A percentile compares a stretch with the other conserved stretches of the same genome.
phyloP scores from a whole-genome alignment of 1,284 basidiomycete species.

The Pseudozyma tsukubaensis region DNA sequence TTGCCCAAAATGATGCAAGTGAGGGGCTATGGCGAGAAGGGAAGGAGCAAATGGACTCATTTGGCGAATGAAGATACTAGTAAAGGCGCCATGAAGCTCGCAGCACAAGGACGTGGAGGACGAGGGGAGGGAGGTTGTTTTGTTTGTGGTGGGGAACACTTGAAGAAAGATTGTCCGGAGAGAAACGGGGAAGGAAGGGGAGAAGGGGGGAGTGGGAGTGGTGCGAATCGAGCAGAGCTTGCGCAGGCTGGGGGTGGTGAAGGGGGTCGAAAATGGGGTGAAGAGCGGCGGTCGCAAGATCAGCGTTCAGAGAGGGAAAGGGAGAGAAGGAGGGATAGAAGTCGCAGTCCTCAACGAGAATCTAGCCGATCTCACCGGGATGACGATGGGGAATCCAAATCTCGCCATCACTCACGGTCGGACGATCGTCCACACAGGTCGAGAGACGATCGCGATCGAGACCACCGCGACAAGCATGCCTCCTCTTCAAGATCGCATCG shows the following conservation, averaged over 20 bases:
- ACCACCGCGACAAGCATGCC: background rate
- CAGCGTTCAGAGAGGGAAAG: background rate
- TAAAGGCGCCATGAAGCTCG: conserved; percentile 56
- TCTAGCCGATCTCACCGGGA: conserved; percentile 10
- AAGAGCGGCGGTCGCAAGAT: background rate
- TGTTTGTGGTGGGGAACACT: conserved; percentile 73
- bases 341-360: conserved; percentile 18
- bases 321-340: conserved; percentile 10
- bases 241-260: background rate
- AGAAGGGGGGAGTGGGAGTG: conserved; percentile 8
- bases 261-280: conserved; percentile 2
- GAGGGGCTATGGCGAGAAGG: conserved; percentile 91
- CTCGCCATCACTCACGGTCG: background rate
- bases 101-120: conserved; percentile 28
- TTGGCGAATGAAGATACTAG: conserved; percentile 92
- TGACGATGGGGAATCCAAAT: conserved; percentile 2
- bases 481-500: conserved; percentile 10
- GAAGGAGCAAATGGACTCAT: conserved; percentile 83
- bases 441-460: conserved; percentile 10
- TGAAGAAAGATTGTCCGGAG: conserved; percentile 67
- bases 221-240: conserved; percentile 12
- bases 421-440: conserved; percentile 1
- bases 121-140: conserved; percentile 81
- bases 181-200: conserved; percentile 17
- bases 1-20: conserved; percentile 97